Evolutionary conservation across 495 filamentous ascomycete species (phyloP).

Genomic region (Recurvomyces mirabilis): DNA sequence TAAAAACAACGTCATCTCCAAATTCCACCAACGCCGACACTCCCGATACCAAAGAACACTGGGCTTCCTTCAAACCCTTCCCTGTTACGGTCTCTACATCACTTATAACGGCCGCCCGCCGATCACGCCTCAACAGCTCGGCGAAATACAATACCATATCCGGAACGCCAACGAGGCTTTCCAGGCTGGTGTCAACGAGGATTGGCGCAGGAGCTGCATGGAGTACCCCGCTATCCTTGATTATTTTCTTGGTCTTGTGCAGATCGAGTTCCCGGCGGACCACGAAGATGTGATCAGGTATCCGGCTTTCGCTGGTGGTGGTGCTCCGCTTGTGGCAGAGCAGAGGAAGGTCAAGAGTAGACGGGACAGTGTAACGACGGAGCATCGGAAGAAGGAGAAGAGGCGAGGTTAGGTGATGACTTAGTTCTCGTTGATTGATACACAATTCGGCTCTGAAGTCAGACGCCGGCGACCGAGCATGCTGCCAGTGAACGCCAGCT

Average conservation of each 20-base stretch:
- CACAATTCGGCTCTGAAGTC: too few species aligned
- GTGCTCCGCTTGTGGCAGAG: conserved; percentile 10
- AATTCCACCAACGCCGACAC: conserved; percentile 50
- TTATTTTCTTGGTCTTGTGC: conserved; percentile 57
- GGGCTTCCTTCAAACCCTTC: conserved; percentile 45
- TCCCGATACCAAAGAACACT: conserved; percentile 48
- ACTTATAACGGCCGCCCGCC: conserved; percentile 30
- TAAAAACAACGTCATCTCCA: conserved; percentile 56
- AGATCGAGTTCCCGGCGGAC: conserved; percentile 42
- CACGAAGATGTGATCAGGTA: conserved; percentile 17
- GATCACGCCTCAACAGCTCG: conserved; percentile 21
- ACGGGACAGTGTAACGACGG: conserved; percentile 4
- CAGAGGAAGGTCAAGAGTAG: conserved; percentile 15
- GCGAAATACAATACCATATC: conserved; percentile 34
- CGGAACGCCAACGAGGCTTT: conserved; percentile 46
- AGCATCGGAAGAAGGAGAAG: conserved; percentile 7
- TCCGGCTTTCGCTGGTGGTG: conserved; percentile 13
- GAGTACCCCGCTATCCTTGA: conserved; percentile 63
- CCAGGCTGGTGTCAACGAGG: conserved; percentile 59
- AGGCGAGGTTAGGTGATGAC: too few species aligned
- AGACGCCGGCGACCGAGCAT: too few species aligned
- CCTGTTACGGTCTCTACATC: conserved; percentile 44
- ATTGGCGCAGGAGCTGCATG: conserved; percentile 58
- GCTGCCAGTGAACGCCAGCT: neutral
- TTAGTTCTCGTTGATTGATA: too few species aligned